Conservation (phyloP, 495 filamentous ascomycete species). For the Opeltia flavorubescens region DNA sequence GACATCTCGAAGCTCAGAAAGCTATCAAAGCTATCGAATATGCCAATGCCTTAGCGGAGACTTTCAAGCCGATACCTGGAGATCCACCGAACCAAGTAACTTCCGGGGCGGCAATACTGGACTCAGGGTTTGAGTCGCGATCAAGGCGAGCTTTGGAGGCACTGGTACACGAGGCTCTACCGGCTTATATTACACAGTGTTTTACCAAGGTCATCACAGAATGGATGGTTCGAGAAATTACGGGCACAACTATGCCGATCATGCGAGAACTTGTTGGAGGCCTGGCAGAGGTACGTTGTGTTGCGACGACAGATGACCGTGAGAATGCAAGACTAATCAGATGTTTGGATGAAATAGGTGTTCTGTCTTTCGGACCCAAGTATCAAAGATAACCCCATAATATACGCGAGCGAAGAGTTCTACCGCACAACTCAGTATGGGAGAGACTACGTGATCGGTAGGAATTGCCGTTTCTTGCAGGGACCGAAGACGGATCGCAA, state of each 20-base stretch:
- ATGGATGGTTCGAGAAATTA: slow-evolving; percentile 44
- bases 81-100: slow-evolving; percentile 28
- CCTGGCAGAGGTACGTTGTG: slow-evolving; percentile 40
- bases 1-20: slow-evolving; percentile 54
- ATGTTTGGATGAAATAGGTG: slow-evolving; percentile 19
- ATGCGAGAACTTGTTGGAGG: slow-evolving; percentile 53
- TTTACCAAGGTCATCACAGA: slow-evolving; percentile 45
- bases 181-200: slow-evolving; percentile 52
- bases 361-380: slow-evolving; percentile 70
- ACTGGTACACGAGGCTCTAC: slow-evolving; percentile 53
- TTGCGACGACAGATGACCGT: slow-evolving; percentile 12
- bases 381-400: slow-evolving; percentile 57
- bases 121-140: slow-evolving; percentile 42
- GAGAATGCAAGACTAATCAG: too few species aligned
- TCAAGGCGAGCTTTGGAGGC: slow-evolving; percentile 41
- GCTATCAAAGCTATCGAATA: slow-evolving; percentile 57
- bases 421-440: slow-evolving; percentile 50
- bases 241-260: slow-evolving; percentile 39
- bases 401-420: slow-evolving; percentile 64
- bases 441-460: slow-evolving; percentile 39
- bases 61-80: slow-evolving; percentile 32
- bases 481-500: slow-evolving; percentile 39
- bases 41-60: slow-evolving; percentile 46
- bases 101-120: slow-evolving; percentile 30
- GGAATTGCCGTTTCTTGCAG: slow-evolving; percentile 51